Percentiles rank a stretch among this genome's conserved stretches.
Evolutionary conservation across 2,329 filamentous ascomycete species (phyloP).

Genomic region (Alternaria solani): DNA sequence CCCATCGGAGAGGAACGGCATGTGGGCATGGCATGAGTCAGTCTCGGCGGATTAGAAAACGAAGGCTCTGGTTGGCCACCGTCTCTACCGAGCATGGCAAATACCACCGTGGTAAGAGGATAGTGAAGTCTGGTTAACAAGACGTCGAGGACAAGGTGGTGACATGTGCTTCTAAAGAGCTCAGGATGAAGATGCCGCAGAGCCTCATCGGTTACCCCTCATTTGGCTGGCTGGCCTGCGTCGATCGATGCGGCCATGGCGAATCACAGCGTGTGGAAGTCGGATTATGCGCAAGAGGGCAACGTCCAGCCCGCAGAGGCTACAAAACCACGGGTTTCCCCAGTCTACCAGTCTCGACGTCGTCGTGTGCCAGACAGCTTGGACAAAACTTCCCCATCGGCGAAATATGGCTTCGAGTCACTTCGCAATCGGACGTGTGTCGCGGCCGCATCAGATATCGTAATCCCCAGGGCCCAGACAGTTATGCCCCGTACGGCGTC

Average conservation of each 20-base stretch:
- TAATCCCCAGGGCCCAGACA: constrained; percentile 35
- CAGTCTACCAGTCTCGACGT: neutral
- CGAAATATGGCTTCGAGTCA: constrained; percentile 19
- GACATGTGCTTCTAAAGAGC: constrained; percentile 7
- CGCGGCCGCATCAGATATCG: constrained; percentile 22
- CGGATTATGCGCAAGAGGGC: constrained; percentile 20
- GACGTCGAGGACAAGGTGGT: neutral
- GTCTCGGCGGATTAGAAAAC: constrained; percentile 20
- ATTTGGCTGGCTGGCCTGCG: constrained; percentile 17
- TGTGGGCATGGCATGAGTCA: constrained; percentile 22
- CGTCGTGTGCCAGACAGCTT: neutral
- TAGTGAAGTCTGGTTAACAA: neutral
- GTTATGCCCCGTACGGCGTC: neutral
- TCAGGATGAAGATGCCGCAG: constrained; percentile 16
- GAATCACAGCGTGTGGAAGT: constrained; percentile 30
- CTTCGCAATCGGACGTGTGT: constrained; percentile 10
- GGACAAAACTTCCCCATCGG: constrained; percentile 19
- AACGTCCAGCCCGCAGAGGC: constrained; percentile 8
- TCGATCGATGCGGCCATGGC: constrained; percentile 24
- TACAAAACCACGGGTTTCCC: constrained; percentile 15
- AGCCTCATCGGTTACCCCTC: constrained; percentile 30
- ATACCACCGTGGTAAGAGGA: neutral
- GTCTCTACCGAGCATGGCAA: neutral
- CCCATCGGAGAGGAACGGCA: constrained; percentile 17
- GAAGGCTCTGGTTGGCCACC: constrained; percentile 9